A percentile compares a stretch with the other conserved stretches of the same genome.
Evolutionary conservation across 169 alveolate genomes (phyloP).

Genomic region (Cryptosporidium tyzzeri): DNA sequence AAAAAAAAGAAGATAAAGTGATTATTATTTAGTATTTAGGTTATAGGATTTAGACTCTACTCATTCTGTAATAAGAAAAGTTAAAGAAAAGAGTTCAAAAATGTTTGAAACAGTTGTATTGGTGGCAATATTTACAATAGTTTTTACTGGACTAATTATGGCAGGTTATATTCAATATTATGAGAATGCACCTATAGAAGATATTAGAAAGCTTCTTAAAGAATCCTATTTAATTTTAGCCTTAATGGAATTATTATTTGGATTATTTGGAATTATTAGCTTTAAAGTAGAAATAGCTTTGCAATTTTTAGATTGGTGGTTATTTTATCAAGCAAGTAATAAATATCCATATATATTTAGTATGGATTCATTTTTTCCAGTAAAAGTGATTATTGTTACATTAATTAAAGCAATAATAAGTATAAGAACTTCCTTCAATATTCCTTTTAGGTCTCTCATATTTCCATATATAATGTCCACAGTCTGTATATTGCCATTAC

Average conservation of each 20-base stretch:
- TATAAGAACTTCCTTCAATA: constrained; percentile 18
- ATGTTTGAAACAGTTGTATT: constrained; percentile 35
- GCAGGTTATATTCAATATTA: constrained; percentile 44
- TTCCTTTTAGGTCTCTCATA: constrained; percentile 19
- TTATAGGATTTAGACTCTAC: constrained; percentile 3
- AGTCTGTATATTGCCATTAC: constrained; percentile 47
- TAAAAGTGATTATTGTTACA: constrained; percentile 41
- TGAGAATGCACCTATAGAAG: constrained; percentile 61
- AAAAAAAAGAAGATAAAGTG: background rate
- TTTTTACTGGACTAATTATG: constrained; percentile 6
- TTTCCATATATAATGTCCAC: constrained; percentile 50
- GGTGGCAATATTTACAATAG: constrained; percentile 27
- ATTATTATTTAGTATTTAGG: constrained; percentile 10
- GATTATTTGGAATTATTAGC: constrained; percentile 38
- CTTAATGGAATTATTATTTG: constrained; percentile 27
- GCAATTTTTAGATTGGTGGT: constrained; percentile 68
- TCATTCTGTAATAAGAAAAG: background rate
- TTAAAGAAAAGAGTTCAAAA: background rate
- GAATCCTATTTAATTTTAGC: constrained; percentile 22
- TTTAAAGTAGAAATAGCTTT: constrained; percentile 1
- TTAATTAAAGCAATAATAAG: constrained; percentile 47
- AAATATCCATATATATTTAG: constrained; percentile 63
- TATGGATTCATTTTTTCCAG: constrained; percentile 54
- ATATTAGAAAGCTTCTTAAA: constrained; percentile 39
- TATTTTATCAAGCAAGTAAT: constrained; percentile 40